Percentiles rank a stretch among this genome's conserved stretches.
These are phyloP conservation scores for Prunus fruticosa DNA, from an alignment of 306 rosid genomes.

Conservation along the genomic window DNA sequence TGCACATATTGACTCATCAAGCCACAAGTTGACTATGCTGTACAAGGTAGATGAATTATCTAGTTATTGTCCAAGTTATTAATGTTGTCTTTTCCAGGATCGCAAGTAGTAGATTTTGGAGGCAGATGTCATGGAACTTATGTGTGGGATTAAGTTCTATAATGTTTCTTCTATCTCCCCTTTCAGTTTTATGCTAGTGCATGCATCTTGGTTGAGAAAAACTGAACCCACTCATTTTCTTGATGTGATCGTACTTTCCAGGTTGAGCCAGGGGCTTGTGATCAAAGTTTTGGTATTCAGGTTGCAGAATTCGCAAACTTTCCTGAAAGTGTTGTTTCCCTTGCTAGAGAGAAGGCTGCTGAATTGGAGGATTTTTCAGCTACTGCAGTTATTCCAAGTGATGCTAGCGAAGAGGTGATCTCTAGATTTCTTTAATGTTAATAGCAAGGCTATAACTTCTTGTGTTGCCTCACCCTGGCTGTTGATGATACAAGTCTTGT, in stretches of 20 bases:
- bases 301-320: slow-evolving; percentile 97
- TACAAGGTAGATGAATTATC: slow-evolving; percentile 63
- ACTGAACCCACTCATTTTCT: slow-evolving; percentile 15
- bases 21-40: slow-evolving; percentile 89
- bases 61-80: background rate
- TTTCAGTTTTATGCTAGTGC: background rate
- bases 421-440: slow-evolving; percentile 1
- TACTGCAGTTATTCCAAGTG: slow-evolving; percentile 38
- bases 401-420: slow-evolving; percentile 49
- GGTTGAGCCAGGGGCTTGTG: slow-evolving; percentile 99
- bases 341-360: slow-evolving; percentile 94
- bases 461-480: background rate
- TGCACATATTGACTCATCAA: slow-evolving; percentile 89
- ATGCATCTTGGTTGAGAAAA: slow-evolving; percentile 6
- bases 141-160: background rate
- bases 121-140: background rate
- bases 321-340: slow-evolving; percentile 83
- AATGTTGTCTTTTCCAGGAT: background rate
- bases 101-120: background rate
- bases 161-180: background rate
- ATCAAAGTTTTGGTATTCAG: slow-evolving; percentile 98
- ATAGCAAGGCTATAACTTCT: slow-evolving; percentile 14
- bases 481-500: background rate
- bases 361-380: slow-evolving; percentile 96
- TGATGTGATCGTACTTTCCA: slow-evolving; percentile 35